Evolutionary conservation across 139 green algal species (phyloP), one percentile per base, ranked within the genome.

Genomic region (Haematococcus lacustris): DNA sequence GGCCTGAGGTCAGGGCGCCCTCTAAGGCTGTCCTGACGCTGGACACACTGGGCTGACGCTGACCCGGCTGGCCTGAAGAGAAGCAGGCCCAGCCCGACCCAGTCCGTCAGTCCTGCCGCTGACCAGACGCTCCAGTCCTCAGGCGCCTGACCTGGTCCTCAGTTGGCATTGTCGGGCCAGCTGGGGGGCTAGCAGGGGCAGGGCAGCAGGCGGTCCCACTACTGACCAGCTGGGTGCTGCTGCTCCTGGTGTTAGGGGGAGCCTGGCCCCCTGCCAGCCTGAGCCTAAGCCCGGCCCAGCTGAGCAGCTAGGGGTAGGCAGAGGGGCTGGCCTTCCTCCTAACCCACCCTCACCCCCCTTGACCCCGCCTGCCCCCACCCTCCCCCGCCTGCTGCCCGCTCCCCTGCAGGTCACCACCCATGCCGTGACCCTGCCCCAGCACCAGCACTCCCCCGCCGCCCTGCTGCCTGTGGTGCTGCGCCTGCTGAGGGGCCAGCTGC

Each of bases 401-500:
- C 5, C 23, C 32, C 5, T 71, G 35, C 79, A 91, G 85, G 47
- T 93, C 7, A 78, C 77, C 37, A 92, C 87, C 3, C 78, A 89
- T 3, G 76, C 89, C 23, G 51, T 70, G 2, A 94, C 89, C 3
- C 76, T 97, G 60, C 63, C 82, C 1, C 62, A 71, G 37, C 82
- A 90, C 73, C 71, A 90, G 21, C 77, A 70, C 64, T 77, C 63
- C 0, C 66, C 73, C 0, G 74, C 83, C 1, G 85, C 91, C 39
- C 89, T 97, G 60, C 67, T 83, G 51, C 68, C 73, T 0, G 71
- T 66, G 25, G 84, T 85, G 9, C 77, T 90, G 41, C 73, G 77
- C 37, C 77, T 97, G 71, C 80, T 97, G 71, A 74, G 67, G 1
- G 77, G 74, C 1, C 88, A 97, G 82, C 40, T 91, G 66, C 91